Percentiles rank a stretch among this genome's conserved stretches.
phyloP scores from a whole-genome alignment of 2,329 filamentous ascomycete species.

The Hypoxylon sp. region DNA sequence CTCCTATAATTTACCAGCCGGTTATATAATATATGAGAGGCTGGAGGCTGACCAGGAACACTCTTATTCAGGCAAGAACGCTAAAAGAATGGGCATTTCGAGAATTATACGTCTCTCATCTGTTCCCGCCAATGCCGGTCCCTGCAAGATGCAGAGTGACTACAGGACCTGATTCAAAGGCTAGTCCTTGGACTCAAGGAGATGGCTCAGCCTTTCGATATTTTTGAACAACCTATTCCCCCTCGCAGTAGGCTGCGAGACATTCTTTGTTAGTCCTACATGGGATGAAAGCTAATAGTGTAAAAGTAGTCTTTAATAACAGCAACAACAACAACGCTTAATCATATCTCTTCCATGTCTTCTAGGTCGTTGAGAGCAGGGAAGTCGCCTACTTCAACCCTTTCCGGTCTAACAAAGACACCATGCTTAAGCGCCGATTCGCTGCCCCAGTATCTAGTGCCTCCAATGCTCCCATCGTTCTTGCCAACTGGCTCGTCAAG shows the following conservation, averaged over 20 bases:
- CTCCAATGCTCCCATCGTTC: constrained; percentile 82
- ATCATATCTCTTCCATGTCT: constrained; percentile 81
- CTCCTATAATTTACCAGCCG: not conserved
- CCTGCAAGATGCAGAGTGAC: not conserved
- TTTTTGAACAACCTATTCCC: not conserved
- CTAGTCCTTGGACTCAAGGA: not conserved
- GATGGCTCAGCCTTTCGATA: not conserved
- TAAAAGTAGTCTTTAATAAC: not conserved
- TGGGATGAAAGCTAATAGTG: not conserved
- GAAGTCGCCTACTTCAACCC: constrained; percentile 83
- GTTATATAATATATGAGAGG: not conserved
- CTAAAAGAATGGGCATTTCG: not conserved
- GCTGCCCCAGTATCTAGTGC: constrained; percentile 78
- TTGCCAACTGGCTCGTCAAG: constrained; percentile 86
- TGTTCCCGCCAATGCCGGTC: not conserved
- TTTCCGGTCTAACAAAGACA: constrained; percentile 83
- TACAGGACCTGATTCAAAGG: not conserved
- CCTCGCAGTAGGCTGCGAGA: not conserved
- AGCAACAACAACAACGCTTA: constrained; percentile 6
- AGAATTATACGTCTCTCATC: not conserved
- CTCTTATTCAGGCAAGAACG: no score
- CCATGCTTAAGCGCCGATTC: constrained; percentile 77
- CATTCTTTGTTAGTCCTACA: not conserved
- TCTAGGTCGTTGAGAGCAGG: constrained; percentile 80
- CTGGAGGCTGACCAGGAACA: not conserved